Evolutionary conservation across 371 early-diverging fungal genomes (phyloP), one percentile per base, ranked within the genome.

Genomic region (Smittium mucronatum): DNA sequence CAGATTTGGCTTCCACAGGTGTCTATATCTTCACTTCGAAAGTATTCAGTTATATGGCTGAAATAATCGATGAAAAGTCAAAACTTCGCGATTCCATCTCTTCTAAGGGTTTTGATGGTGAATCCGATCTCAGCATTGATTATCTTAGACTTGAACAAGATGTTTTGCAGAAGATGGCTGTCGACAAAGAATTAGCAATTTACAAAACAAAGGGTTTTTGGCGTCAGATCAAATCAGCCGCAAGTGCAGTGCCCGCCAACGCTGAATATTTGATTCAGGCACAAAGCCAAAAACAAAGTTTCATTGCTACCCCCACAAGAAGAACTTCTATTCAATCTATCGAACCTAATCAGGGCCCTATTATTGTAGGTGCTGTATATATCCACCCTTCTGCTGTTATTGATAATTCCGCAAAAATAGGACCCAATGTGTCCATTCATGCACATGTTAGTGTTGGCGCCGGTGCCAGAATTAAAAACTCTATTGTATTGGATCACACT

Each of bases 371-470:
- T 60, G 89, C 93, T 31, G 95, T 95, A 21, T 93, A 86, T 77
- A 92, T 96, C 75, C 96, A 97, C 74, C 94, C 94, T 25, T 89
- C 92, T 33, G 98, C 98, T 31, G 85, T 86, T 65, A 78, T 97
- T 34, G 93, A 96, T 82, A 93, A 94, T 34, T 85, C 89, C n/a
- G 94, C 95, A 57, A 92, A 91, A 81, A 87, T 99, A 70, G 95
- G 96, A 1, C 96, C 95, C 58, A 94, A 97, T 78, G 95, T 95
- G 2, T 89, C 89, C n/a, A 90, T 97, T 71, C 98, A 94, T 57
- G 90, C 94, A 21, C 93, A 94, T 70, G 94, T 86, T 1, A 80
- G 85, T n/a, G 85, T 99, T 59, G 97, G 96, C 67, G 88, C 89
- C 67, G 97, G 98, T 69, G 97, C 92, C 15, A 92, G 96, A 74